Evolutionary conservation across 2,329 filamentous ascomycete species (phyloP).

Genomic region (Davidsoniella eucalypti): DNA sequence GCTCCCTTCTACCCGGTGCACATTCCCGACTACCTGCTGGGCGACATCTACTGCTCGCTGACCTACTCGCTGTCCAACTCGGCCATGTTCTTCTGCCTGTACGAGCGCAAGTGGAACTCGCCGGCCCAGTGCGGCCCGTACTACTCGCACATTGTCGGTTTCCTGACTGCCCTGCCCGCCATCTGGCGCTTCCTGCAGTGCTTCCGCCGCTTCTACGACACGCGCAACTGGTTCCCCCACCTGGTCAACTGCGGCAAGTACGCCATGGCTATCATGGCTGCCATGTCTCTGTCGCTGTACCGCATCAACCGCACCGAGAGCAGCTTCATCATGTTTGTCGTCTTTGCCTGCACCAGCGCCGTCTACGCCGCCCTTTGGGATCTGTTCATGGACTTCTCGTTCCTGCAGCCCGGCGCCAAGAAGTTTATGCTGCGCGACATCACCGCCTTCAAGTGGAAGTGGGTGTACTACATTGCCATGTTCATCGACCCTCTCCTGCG

Average conservation of each 20-base stretch:
- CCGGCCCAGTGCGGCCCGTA: slow-evolving; percentile 69
- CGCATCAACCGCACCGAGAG: slow-evolving; percentile 47
- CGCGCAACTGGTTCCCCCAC: slow-evolving; percentile 76
- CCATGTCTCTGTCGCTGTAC: slow-evolving; percentile 65
- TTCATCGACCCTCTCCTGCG: slow-evolving; percentile 66
- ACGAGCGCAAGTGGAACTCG: slow-evolving; percentile 59
- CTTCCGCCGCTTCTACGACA: slow-evolving; percentile 75
- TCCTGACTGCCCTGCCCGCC: slow-evolving; percentile 66
- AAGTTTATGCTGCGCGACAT: slow-evolving; percentile 57
- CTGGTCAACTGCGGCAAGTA: slow-evolving; percentile 90
- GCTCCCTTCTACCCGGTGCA: slow-evolving; percentile 86
- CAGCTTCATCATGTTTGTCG: slow-evolving; percentile 57
- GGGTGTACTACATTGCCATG: slow-evolving; percentile 81
- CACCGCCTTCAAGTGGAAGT: slow-evolving; percentile 59
- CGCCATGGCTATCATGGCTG: slow-evolving; percentile 62
- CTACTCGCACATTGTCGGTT: slow-evolving; percentile 69
- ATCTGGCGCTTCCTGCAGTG: slow-evolving; percentile 89
- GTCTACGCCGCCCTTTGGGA: slow-evolving; percentile 84
- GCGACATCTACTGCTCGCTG: slow-evolving; percentile 92
- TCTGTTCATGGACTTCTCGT: slow-evolving; percentile 85
- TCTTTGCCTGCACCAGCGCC: slow-evolving; percentile 65
- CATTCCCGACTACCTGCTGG: slow-evolving; percentile 92
- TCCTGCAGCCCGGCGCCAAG: slow-evolving; percentile 61
- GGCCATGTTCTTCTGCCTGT: slow-evolving; percentile 87
- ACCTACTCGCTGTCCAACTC: slow-evolving; percentile 67